Percentiles rank a stretch among this genome's conserved stretches.
phyloP scores from a whole-genome alignment of 129 eudicot species.

The Artemisia argyi region DNA sequence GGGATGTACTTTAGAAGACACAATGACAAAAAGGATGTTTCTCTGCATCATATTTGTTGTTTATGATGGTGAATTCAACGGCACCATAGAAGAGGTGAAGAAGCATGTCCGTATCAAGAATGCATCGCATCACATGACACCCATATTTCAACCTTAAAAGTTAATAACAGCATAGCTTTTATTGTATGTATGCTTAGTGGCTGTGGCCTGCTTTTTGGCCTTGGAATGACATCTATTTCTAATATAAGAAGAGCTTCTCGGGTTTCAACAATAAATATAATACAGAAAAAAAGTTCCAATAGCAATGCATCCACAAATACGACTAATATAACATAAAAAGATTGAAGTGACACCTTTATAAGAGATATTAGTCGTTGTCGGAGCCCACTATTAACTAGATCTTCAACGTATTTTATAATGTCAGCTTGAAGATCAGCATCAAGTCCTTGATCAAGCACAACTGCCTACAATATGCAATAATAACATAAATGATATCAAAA shows the following conservation, averaged over 20 bases:
- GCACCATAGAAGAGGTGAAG: not conserved
- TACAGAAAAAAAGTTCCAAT: not conserved
- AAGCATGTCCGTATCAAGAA: conserved; percentile 1
- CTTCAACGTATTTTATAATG: conserved; percentile 71
- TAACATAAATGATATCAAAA: not conserved
- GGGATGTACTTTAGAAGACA: not conserved
- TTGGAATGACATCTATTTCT: no score
- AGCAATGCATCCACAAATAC: not conserved
- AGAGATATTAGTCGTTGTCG: conserved; percentile 77
- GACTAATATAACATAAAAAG: not conserved
- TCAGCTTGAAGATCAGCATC: conserved; percentile 82
- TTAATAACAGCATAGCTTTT: not conserved
- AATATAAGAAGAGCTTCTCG: no score
- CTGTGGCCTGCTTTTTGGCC: not conserved
- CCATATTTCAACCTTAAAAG: not conserved
- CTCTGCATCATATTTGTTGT: not conserved
- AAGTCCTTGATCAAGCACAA: conserved; percentile 90
- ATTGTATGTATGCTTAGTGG: not conserved
- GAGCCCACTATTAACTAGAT: conserved; percentile 70
- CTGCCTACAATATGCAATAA: conserved; percentile 62
- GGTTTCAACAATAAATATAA: not conserved
- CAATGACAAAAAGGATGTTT: not conserved
- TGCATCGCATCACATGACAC: not conserved
- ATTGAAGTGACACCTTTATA: conserved; percentile 57
- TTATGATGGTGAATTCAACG: not conserved